phyloP scores from a whole-genome alignment of 495 filamentous ascomycete genomes.

The Aspergillus cristatus region DNA sequence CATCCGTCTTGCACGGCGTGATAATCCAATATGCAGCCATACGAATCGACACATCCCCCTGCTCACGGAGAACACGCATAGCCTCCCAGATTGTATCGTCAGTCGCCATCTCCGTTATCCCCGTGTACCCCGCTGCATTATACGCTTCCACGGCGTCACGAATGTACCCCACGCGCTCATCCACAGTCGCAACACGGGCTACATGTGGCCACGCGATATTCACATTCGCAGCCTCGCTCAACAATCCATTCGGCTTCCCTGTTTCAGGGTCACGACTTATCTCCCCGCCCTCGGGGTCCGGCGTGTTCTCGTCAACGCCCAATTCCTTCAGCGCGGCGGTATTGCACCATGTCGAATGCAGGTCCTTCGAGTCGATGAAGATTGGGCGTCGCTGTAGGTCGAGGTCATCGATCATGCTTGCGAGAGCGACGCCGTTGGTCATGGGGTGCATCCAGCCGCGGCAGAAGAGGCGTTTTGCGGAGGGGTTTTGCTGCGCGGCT shows the following conservation, averaged over 20 bases:
- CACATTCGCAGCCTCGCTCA: constrained; percentile 48
- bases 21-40: constrained; percentile 56
- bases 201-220: constrained; percentile 53
- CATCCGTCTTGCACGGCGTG: constrained; percentile 32
- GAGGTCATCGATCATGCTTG: constrained; percentile 42
- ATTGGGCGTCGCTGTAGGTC: constrained; percentile 45
- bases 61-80: constrained; percentile 26
- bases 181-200: constrained; percentile 37
- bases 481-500: constrained; percentile 37
- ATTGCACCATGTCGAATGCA: constrained; percentile 57
- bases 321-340: constrained; percentile 44
- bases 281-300: constrained; percentile 45
- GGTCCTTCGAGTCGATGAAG: constrained; percentile 52
- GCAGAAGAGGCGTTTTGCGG: constrained; percentile 42
- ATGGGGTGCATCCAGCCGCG: constrained; percentile 54
- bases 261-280: constrained; percentile 38
- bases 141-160: constrained; percentile 38
- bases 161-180: constrained; percentile 32
- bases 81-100: constrained; percentile 49
- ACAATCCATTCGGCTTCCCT: constrained; percentile 41
- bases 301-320: constrained; percentile 28
- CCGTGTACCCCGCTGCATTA: constrained; percentile 46
- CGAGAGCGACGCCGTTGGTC: constrained; percentile 39
- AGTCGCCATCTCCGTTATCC: constrained; percentile 56
- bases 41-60: constrained; percentile 33